Conservation (phyloP, 148 eudicot genomes). For the Polygonum aviculare region DNA sequence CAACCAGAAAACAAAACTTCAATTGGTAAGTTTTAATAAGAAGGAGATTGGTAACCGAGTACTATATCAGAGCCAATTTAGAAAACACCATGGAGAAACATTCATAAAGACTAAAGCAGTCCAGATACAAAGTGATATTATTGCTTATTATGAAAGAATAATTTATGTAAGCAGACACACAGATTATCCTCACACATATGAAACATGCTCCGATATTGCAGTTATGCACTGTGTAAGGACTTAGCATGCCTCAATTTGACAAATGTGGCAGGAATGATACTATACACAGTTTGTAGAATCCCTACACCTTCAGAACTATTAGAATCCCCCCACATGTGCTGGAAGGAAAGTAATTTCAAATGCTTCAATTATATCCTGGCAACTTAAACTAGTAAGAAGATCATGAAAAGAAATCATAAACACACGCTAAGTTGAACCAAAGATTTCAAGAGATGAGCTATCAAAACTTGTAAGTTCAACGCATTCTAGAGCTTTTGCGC, state of each 20-base stretch:
- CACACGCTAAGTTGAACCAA: not conserved
- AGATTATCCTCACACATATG: not conserved
- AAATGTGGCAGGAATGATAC: not conserved
- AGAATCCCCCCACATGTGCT: not conserved
- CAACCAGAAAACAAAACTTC: not conserved
- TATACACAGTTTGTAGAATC: not conserved
- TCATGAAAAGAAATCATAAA: not conserved
- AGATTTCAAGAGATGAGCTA: not conserved
- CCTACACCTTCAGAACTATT: no score
- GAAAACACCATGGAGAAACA: not conserved
- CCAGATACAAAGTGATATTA: not conserved
- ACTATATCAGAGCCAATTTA: not conserved
- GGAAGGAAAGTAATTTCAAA: not conserved
- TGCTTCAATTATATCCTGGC: not conserved
- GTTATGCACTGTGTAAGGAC: not conserved
- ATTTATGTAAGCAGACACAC: not conserved
- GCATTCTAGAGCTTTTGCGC: not conserved
- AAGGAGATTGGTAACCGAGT: not conserved
- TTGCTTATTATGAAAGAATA: not conserved
- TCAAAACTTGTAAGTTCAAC: not conserved
- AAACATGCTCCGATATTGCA: not conserved
- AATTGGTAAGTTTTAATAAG: not conserved
- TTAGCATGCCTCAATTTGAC: not conserved
- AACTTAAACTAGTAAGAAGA: not conserved
- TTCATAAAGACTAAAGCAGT: not conserved